Base-by-base conservation (phyloP, 768 basidiomycete genomes). In the Lactarius psammicola region DNA sequence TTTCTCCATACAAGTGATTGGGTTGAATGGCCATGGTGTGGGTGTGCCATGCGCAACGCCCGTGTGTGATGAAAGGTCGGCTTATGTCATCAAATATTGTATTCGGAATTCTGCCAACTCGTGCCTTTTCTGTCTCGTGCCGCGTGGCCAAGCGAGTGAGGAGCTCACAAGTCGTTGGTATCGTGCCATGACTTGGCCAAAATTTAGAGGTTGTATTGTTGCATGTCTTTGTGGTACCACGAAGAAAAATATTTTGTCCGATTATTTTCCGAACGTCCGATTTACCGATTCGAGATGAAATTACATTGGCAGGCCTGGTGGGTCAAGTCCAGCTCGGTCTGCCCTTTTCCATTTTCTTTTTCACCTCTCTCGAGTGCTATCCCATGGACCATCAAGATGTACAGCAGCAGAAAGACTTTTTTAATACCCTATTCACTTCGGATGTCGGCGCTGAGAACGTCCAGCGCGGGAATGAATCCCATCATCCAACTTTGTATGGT, bases 1-100 rank as follows among this genome's bases (percentile, higher is more conserved):
- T 40, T 42, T 18, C 11, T 51, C 10, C 56, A 87, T 86, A 62
- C 71, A 87, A 56, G 80, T 87, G 85, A 86, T 88, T 83, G 80
- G 73, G 0, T 54, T 71, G 82, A 11, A 82, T 87, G 42, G 42
- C 20, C 20, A 3, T 11, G n/a, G 44, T 8, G 42, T 44, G 42
- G 42, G 18, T 44, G 42, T 46, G 44, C 44, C 44, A 44, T 5
- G 42, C 42, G 15, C 42, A 20, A 44, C 6, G 17, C 7, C 18
- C 4, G 8, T 10, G 11, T 1, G 5, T 36, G 18, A 54, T 87
- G 86, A 86, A 77, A 78, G 4, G 62, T 85, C 23, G 82, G 46
- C 46, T 49, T 49, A 49, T 49, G 23, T 49, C 23, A 49, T 49
- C 46, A 23, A 49, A 15, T 49, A 49, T 49, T 26, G 23, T 15